Conservation (phyloP, 73 alveolate species). For the Stentor roeselii region DNA sequence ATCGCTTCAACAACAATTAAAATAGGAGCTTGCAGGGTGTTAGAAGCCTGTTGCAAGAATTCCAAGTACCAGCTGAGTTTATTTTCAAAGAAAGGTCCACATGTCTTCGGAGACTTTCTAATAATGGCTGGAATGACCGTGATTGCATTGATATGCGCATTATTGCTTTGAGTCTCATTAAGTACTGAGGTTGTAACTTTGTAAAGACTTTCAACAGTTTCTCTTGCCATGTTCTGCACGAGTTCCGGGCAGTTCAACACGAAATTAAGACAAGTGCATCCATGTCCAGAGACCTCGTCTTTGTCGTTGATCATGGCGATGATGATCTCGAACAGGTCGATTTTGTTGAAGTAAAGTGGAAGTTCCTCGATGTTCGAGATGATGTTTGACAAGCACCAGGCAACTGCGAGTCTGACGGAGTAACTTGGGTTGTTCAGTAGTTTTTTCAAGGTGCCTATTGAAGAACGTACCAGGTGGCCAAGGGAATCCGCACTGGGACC, state of each 20-base stretch:
- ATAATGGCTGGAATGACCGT: no score
- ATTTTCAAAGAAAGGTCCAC: no score
- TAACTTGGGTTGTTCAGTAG: neutral
- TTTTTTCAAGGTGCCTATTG: neutral
- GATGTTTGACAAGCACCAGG: conserved; percentile 11
- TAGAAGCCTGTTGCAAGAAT: no score
- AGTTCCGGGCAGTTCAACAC: no score
- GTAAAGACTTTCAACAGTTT: no score
- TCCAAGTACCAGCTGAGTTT: no score
- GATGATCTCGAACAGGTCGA: neutral
- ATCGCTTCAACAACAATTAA: neutral
- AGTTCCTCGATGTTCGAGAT: neutral
- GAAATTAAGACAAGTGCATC: no score
- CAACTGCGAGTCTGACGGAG: conserved; percentile 1
- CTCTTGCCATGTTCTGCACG: no score
- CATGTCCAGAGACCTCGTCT: neutral
- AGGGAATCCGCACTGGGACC: neutral
- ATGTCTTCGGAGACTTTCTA: no score
- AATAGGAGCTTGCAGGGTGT: neutral
- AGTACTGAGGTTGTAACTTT: no score
- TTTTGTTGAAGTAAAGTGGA: neutral
- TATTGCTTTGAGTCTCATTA: no score
- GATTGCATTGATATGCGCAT: no score
- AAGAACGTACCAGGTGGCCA: neutral
- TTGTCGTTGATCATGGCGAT: neutral